Base-by-base conservation (phyloP, 495 filamentous ascomycete genomes). In the Xylaria scruposa region DNA sequence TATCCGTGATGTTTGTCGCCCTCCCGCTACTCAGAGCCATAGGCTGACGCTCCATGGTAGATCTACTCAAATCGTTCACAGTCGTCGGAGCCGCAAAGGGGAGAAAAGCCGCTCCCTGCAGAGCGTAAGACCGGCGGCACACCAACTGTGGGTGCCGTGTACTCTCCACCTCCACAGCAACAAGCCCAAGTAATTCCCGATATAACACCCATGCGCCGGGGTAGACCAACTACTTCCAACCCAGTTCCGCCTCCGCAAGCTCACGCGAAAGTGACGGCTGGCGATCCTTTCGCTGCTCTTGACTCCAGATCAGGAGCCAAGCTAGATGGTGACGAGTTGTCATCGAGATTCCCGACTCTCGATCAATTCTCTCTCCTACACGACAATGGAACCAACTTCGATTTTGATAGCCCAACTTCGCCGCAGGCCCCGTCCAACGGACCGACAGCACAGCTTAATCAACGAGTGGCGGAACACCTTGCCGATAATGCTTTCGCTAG, bases 321-420 rank as follows among this genome's bases (percentile, higher is more conserved):
- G 21, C 84, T 84, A 17, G 82, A 83, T 58, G 82, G 81, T 7
- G 96, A 98, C 74, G 97, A 98, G 74, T 81, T 97, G 65, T 92
- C 94, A 3, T 88, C 89, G 59, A 88, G 92, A 63, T 99, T 98
- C 74, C 96, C 96, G 4, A 93, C 93, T 12, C 85, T 99, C 38
- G 95, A 99, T 71, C 93, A 98, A 73, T 99, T 99, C 78, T 89
- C 94, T 31, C 85, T 98, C 51, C 84, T 97, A 53, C 94, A 97
- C 73, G 94, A 97, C 74, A 89, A 91, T 51, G 92, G 93, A 15
- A 84, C 88, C 64, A 96, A 94, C 69, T 98, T 97, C 78, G 91
- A 96, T n/a, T 98, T 98, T 78, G 89, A 91, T 72, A 84, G 85
- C 26, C 86, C 83, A 44, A 74, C 79, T 7, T 78, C 87, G 21